Base-by-base conservation (phyloP, 169 alveolate genomes). In the Plasmodium berghei region DNA sequence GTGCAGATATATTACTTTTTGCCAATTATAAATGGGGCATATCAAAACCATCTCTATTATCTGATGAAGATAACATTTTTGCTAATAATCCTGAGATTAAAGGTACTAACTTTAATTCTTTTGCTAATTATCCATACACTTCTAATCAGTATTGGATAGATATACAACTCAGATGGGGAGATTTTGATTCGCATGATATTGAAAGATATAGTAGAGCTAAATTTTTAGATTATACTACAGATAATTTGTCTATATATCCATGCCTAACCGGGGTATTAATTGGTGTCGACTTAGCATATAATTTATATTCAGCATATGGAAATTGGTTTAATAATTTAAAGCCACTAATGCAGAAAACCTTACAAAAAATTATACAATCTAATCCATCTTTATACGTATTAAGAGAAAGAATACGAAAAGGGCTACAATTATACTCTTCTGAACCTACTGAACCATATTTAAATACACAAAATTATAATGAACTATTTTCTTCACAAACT, bases 401-500 rank as follows among this genome's bases (percentile, higher is more conserved):
- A 83, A 95, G 99, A 83, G 99, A 99, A 95, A 94, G 99, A 87
- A 98, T 99, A 62, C 94, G 99, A 73, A 99, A 99, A 95, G 99
- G 99, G 22, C 95, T 99, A 55, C 99, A 99, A 93, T 94, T 99
- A 14, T 99, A 99, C 93, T 98, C 99, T 24, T 97, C 99, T 48
- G 99, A 99, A 94, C 99, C 99, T 26, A 98, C 99, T 2, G 99
- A 99, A 93, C 99, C 99, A 22, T 99, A 99, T 92, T 93, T 99
- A 87, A 98, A 98, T 73, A 97, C 99, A 69, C 98, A 97, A 94
- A 99, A 99, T 94, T 98, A 97, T 90, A 99, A 99, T 42, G 99
- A 99, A 93, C 95, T 99, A 52, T 99, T 99, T 93, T 96, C 99
- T 42, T 97, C 99, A 56, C 99, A 99, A 89, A 98, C 99, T 14